These are phyloP conservation scores for Trebouxia sp. DNA, from an alignment of 139 green algal species.

Conservation along the genomic window DNA sequence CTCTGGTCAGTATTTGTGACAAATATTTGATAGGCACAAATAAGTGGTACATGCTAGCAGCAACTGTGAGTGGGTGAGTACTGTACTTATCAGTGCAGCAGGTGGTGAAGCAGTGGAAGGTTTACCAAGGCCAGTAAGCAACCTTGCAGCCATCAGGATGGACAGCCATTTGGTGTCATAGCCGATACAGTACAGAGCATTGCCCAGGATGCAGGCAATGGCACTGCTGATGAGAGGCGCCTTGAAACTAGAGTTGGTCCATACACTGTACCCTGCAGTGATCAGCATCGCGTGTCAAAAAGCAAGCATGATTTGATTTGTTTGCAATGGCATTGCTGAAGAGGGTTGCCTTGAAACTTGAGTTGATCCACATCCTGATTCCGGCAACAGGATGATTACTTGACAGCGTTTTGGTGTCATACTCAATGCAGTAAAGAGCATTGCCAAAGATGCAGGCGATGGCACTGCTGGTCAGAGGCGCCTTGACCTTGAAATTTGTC, in stretches of 20 bases:
- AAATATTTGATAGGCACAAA: too few relatives aligned
- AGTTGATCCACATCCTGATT: not conserved
- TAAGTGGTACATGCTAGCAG: too few relatives aligned
- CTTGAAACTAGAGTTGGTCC: constrained; percentile 58
- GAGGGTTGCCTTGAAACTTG: not conserved
- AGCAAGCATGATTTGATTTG: not conserved
- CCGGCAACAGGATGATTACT: constrained; percentile 53
- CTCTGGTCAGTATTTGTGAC: too few relatives aligned
- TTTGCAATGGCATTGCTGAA: not conserved
- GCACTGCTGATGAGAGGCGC: constrained; percentile 46
- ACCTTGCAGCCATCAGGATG: constrained; percentile 48
- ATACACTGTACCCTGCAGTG: constrained; percentile 44
- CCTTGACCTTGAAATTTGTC: constrained; percentile 57
- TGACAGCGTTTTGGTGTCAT: constrained; percentile 39
- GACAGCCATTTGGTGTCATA: constrained; percentile 44
- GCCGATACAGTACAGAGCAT: constrained; percentile 43
- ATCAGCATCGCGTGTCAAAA: too few relatives aligned
- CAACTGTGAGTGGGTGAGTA: too few relatives aligned
- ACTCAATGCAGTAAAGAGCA: constrained; percentile 45
- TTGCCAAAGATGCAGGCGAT: constrained; percentile 48
- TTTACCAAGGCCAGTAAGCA: constrained; percentile 51
- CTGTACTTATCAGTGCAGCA: too few relatives aligned
- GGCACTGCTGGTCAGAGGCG: constrained; percentile 44
- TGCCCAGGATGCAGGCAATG: constrained; percentile 44
- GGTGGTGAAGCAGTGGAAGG: too few relatives aligned